phyloP scores from a whole-genome alignment of 495 filamentous ascomycete genomes.

The Penicillium bialowiezense region DNA sequence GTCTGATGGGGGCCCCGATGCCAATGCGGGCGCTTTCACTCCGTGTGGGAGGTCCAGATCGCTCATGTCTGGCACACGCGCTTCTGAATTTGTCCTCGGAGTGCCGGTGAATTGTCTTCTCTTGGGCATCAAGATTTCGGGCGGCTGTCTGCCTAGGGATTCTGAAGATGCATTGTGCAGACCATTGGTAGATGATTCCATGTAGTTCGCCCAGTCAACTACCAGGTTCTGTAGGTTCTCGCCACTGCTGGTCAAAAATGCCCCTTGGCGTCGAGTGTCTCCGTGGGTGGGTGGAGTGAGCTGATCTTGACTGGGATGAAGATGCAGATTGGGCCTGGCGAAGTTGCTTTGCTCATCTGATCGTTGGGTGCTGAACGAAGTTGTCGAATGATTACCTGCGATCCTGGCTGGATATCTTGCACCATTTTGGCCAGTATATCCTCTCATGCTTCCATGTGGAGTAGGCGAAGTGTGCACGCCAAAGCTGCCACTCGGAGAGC shows the following conservation, averaged over 20 bases:
- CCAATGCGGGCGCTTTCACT: slow-evolving; percentile 25
- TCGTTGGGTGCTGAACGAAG: background rate
- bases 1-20: slow-evolving; percentile 22
- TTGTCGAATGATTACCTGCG: background rate
- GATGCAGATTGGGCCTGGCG: slow-evolving; percentile 10
- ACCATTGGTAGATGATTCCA: slow-evolving; percentile 6
- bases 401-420: background rate
- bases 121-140: slow-evolving; percentile 27
- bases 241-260: background rate
- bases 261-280: background rate
- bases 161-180: slow-evolving; percentile 17
- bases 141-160: slow-evolving; percentile 14
- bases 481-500: slow-evolving; percentile 7
- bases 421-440: background rate
- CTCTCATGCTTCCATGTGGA: slow-evolving; percentile 8
- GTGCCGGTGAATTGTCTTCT: slow-evolving; percentile 19
- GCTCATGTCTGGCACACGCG: slow-evolving; percentile 27
- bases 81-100: slow-evolving; percentile 12
- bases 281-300: background rate
- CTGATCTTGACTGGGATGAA: slow-evolving; percentile 3
- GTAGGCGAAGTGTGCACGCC: slow-evolving; percentile 18
- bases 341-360: background rate
- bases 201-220: slow-evolving; percentile 13
- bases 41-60: slow-evolving; percentile 34
- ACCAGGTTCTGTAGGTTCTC: slow-evolving; percentile 9